A percentile compares a stretch with the other conserved stretches of the same genome.
phyloP scores from a whole-genome alignment of 2,329 filamentous ascomycete species.

The Aspergillus melleus region DNA sequence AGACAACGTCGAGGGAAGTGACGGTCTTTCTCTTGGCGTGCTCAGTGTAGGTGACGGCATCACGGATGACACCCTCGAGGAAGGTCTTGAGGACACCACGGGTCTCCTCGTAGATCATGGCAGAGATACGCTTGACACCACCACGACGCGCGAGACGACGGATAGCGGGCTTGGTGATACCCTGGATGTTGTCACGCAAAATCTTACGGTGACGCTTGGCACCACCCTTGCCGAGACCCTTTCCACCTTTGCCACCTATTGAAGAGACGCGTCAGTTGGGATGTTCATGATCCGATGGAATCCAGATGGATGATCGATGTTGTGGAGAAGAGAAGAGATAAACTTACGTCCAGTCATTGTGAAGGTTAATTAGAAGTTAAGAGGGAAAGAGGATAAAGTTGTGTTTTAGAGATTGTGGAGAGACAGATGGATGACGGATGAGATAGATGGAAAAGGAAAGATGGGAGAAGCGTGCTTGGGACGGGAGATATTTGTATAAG shows the following conservation, averaged over 20 bases:
- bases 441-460: slow-evolving; percentile 24
- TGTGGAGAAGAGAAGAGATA: slow-evolving; percentile 3
- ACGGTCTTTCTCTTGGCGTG: slow-evolving; percentile 70
- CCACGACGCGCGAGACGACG: slow-evolving; percentile 98
- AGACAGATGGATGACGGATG: slow-evolving; percentile 25
- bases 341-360: slow-evolving; percentile 62
- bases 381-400: slow-evolving; percentile 25
- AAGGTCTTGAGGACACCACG: slow-evolving; percentile 81
- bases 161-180: slow-evolving; percentile 98
- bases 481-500: slow-evolving; percentile 43
- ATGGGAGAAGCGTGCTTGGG: slow-evolving; percentile 25
- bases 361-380: slow-evolving; percentile 34
- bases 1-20: slow-evolving; percentile 62
- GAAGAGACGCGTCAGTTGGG: slow-evolving; percentile 47
- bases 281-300: not conserved
- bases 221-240: slow-evolving; percentile 96
- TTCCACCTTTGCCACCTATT: slow-evolving; percentile 88
- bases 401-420: slow-evolving; percentile 24
- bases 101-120: slow-evolving; percentile 86
- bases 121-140: slow-evolving; percentile 99
- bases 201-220: slow-evolving; percentile 99
- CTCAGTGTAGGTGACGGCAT: slow-evolving; percentile 79
- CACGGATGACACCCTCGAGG: slow-evolving; percentile 78
- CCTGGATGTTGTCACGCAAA: slow-evolving; percentile 99
- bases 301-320: slow-evolving; percentile 8